These are phyloP conservation scores for Lachancea meyersii DNA, from an alignment of 805 yeast genomes.

Conservation along the genomic window DNA sequence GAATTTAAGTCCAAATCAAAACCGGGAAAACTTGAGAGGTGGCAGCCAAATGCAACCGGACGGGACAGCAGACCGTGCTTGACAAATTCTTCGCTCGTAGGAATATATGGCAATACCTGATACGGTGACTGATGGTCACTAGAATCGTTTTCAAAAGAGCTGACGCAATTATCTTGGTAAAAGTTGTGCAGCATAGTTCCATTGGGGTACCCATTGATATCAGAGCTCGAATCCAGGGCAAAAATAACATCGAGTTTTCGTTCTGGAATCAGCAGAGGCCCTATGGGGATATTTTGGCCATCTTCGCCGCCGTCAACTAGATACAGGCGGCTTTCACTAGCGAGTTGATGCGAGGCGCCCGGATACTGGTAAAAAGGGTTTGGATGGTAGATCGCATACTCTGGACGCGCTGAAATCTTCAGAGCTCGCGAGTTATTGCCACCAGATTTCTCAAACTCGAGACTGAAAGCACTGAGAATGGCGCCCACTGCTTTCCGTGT, in stretches of 20 bases:
- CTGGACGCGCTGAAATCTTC: slow-evolving; percentile 32
- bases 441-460: slow-evolving; percentile 2
- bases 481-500: slow-evolving; percentile 33
- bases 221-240: slow-evolving; percentile 56
- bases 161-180: slow-evolving; percentile 11
- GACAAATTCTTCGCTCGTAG: slow-evolving; percentile 5
- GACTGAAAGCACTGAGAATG: slow-evolving; percentile 25
- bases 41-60: slow-evolving; percentile 83
- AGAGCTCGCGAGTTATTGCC: slow-evolving; percentile 11
- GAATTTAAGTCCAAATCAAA: neutral
- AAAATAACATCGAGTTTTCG: slow-evolving; percentile 58
- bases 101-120: slow-evolving; percentile 10
- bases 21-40: slow-evolving; percentile 23
- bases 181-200: slow-evolving; percentile 46
- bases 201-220: slow-evolving; percentile 49
- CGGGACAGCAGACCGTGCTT: slow-evolving; percentile 25
- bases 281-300: slow-evolving; percentile 61
- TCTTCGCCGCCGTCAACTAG: slow-evolving; percentile 81
- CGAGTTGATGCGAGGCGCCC: slow-evolving; percentile 19
- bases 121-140: neutral
- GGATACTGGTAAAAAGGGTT: slow-evolving; percentile 48
- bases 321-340: slow-evolving; percentile 31
- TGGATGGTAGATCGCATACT: slow-evolving; percentile 55
- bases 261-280: slow-evolving; percentile 56
- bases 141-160: neutral